Base-by-base conservation (phyloP, 2,329 filamentous ascomycete genomes). In the Venturia oleaginea region DNA sequence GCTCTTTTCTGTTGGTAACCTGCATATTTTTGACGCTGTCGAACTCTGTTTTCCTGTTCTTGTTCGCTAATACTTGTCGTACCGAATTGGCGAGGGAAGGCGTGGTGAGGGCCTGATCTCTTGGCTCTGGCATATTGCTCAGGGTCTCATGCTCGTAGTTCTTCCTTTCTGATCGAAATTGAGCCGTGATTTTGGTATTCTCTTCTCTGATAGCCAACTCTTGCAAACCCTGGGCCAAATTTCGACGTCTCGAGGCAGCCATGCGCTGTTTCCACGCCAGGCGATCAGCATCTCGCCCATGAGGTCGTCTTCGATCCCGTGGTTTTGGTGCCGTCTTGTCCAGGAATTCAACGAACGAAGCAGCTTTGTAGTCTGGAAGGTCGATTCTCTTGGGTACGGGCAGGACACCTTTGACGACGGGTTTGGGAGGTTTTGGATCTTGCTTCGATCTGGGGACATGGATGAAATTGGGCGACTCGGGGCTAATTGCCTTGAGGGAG, bases 391-490 rank as follows among this genome's bases (percentile, higher is more conserved):
- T 87, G 42, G 94, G 93, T 0, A 91, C 81, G 10, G 94, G 94
- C 0, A 99, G 83, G 65, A 87, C 85, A 69, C 94, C 94, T 74
- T 91, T 91, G 40, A 91, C 74, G n/a, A 76, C 78, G 19, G 76
- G 78, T 66, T 79, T 79, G 62, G 74, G 71, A 3, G 78, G 76
- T 51, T 78, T 76, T n/a, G 84, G 81, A 61, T 87, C 85, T 74
- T 96, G 91, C n/a, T 86, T 83, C 60, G 89, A 84, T 69, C 82
- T 81, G 59, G 92, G 93, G 64, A 97, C 81, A 68, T 91, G 86
- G 77, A 97, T 89, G 80, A 89, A 97, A 68, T 84, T 84, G 59
- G 94, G 93, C 42, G 92, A 96, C 74, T 97, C 90, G 60, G 94
- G 93, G 22, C 88, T 88, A 68, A 92, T 80, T 61, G 77, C 77